Evolutionary conservation across 1,284 basidiomycete genomes (phyloP), one percentile per base, ranked within the genome.

Genomic region (Boletus subluridellus): DNA sequence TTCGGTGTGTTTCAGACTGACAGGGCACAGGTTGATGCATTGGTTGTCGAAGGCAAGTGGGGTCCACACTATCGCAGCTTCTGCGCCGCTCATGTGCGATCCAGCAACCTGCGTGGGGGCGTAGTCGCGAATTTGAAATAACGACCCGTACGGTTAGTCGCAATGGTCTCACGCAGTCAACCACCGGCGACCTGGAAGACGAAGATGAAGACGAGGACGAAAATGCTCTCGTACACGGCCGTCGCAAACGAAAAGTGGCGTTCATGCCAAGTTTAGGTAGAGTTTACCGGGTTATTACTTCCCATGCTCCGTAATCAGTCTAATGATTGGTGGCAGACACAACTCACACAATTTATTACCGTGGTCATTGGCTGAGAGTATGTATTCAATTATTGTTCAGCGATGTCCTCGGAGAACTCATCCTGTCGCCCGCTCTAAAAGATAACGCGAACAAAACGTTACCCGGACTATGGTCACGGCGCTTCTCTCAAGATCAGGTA

Each of bases 291-390:
- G 46, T 21, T 62, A 42, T 53, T 47, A 44, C 51, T 66, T 74
- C 61, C 67, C 57, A 49, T 37, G 52, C 42, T 60, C 42, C 59
- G 57, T 58, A 59, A 66, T 53, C 60, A 57, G 55, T 58, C 58
- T 67, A 49, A 65, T 60, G 39, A 49, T 59, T 45, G 60, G 51
- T 49, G 39, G 46, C 70, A 90, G 90, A 92, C 70, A 90, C 89
- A 1, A 91, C 87, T 6, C 90, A 92, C 71, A 92, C 89, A 17
- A 90, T 92, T 59, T 92, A 89, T 77, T 92, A 91, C 77, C 84
- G 84, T 65, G 90, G 90, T 54, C 90, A 92, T 68, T 92, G 90
- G 90, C 78, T 92, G 60, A 82, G 88, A 68, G 89, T 92, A 69
- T 66, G 84, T 67, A 59, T 60, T 44, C 58, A 59, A 60, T 50